phyloP scores from a whole-genome alignment of 2,329 filamentous ascomycete genomes.

The Periconia sp. region DNA sequence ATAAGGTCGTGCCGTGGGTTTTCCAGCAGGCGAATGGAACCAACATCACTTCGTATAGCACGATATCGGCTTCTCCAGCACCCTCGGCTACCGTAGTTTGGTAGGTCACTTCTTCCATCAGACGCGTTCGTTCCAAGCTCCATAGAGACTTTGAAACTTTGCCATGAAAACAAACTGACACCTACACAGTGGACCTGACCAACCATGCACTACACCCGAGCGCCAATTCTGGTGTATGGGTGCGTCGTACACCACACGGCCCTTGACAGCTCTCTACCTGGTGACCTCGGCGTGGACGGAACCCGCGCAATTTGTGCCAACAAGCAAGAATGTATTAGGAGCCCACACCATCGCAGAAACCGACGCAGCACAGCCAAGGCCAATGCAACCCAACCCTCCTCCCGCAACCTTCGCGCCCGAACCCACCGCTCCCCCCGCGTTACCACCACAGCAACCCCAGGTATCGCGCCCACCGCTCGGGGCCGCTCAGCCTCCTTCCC shows the following conservation, averaged over 20 bases:
- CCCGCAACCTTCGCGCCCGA: neutral
- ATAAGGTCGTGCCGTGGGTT: neutral
- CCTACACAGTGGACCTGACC: neutral
- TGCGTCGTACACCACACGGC: neutral
- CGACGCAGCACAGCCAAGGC: neutral
- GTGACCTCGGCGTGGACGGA: neutral
- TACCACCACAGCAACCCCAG: neutral
- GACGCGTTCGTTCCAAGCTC: too few species aligned
- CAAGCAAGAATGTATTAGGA: neutral
- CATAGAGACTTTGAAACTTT: neutral
- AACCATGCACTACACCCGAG: neutral
- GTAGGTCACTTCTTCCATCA: neutral
- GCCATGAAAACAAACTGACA: neutral
- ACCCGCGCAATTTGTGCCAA: neutral
- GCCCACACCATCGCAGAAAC: neutral
- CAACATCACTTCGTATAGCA: constrained; percentile 2
- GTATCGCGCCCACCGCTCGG: too few species aligned
- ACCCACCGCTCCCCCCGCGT: neutral
- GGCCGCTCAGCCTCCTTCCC: neutral
- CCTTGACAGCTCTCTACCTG: neutral
- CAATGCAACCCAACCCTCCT: neutral
- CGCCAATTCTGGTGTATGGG: neutral
- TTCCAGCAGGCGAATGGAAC: constrained; percentile 2
- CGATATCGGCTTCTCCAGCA: neutral
- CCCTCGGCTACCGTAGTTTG: neutral